phyloP scores from a whole-genome alignment of 306 rosid species.

The Datisca glomerata region DNA sequence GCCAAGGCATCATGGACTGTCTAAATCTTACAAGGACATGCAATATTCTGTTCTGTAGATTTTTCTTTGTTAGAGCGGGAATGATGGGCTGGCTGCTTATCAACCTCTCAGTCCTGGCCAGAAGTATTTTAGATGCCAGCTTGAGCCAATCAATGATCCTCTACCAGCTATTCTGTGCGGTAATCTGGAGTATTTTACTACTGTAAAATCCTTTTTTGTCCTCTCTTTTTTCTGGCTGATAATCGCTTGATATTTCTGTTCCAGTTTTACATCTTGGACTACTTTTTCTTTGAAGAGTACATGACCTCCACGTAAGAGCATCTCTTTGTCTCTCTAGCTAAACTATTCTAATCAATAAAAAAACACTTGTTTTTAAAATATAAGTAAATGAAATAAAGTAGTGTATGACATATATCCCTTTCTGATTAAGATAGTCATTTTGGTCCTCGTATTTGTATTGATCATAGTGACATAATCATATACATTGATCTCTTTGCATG shows the following conservation, averaged over 20 bases:
- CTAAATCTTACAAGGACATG: no score
- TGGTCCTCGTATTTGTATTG: no score
- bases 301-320: constrained; percentile 95
- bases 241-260: constrained; percentile 11
- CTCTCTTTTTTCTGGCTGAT: constrained; percentile 6
- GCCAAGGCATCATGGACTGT: no score
- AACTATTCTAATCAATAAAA: neutral
- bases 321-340: constrained; percentile 3
- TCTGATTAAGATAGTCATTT: no score
- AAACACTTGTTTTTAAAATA: neutral
- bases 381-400: neutral
- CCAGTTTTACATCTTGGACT: constrained; percentile 84
- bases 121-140: constrained; percentile 47
- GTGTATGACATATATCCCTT: no score
- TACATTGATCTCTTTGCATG: neutral
- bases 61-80: constrained; percentile 98
- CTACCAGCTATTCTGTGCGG: constrained; percentile 70
- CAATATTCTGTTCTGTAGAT: constrained; percentile 53
- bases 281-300: constrained; percentile 86
- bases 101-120: constrained; percentile 67
- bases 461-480: no score
- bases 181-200: constrained; percentile 31
- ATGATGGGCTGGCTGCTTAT: constrained; percentile 96
- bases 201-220: constrained; percentile 4
- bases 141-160: constrained; percentile 70